Evolutionary conservation across 2,329 filamentous ascomycete species (phyloP).

Genomic region (Apiospora phragmitis): DNA sequence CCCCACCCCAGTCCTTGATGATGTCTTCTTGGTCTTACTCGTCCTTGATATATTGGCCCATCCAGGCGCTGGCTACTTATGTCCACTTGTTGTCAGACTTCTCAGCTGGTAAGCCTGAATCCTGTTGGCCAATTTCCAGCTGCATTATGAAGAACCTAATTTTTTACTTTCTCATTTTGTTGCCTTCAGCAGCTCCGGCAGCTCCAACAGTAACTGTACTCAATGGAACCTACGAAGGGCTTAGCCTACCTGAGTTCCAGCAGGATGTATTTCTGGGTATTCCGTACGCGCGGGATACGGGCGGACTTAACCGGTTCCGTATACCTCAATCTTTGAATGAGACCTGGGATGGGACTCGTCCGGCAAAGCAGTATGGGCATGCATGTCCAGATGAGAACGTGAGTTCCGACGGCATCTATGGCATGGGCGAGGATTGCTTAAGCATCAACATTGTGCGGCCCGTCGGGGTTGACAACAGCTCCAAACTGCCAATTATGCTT

Average conservation of each 20-base stretch:
- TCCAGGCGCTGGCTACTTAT: background rate
- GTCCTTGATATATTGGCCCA: background rate
- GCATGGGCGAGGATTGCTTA: constrained; percentile 55
- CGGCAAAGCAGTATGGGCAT: constrained; percentile 47
- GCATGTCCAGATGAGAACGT: constrained; percentile 37
- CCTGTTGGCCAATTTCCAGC: too few relatives aligned
- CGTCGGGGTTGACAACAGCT: constrained; percentile 35
- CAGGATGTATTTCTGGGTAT: constrained; percentile 50
- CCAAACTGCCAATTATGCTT: constrained; percentile 54
- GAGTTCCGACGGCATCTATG: constrained; percentile 32
- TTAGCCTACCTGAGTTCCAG: constrained; percentile 35
- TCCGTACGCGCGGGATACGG: constrained; percentile 49
- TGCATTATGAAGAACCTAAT: background rate
- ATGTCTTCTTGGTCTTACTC: background rate
- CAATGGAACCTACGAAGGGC: constrained; percentile 37
- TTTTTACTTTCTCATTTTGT: background rate
- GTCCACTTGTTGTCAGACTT: background rate
- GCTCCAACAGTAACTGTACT: constrained; percentile 23
- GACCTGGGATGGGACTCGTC: constrained; percentile 38
- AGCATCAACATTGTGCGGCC: constrained; percentile 63
- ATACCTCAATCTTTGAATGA: constrained; percentile 37
- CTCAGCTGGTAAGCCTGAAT: background rate
- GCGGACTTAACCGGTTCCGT: constrained; percentile 42
- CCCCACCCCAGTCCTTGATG: background rate
- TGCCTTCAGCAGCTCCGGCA: background rate